Evolutionary conservation across 2,329 filamentous ascomycete species (phyloP).

Genomic region (Cercospora zeae-maydis): DNA sequence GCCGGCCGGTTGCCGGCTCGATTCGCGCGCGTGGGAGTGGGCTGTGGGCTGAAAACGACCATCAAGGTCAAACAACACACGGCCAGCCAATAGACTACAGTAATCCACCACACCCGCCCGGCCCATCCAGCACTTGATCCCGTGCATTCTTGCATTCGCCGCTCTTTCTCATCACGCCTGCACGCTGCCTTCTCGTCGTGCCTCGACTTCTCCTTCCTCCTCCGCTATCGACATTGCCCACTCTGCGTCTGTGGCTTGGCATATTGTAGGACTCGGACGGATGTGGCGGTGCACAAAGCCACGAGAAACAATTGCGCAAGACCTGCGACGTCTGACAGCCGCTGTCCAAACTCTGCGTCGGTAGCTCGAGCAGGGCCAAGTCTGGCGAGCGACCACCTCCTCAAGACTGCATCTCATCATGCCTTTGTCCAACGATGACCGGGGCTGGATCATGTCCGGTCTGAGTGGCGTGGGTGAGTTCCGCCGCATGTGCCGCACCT

Average conservation of each 20-base stretch:
- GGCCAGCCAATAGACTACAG: not conserved
- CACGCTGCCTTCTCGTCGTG: not conserved
- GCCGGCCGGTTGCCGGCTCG: not conserved
- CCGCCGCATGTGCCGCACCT: not conserved
- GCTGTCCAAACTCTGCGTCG: not conserved
- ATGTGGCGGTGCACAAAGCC: conserved; percentile 14
- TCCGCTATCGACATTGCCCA: not conserved
- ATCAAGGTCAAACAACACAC: conserved; percentile 3
- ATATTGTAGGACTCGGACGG: not conserved
- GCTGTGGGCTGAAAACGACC: not conserved
- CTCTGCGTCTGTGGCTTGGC: not conserved
- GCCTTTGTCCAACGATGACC: conserved; percentile 70
- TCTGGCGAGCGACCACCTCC: not conserved
- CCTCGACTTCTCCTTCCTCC: not conserved
- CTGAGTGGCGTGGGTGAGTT: conserved; percentile 70
- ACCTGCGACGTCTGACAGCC: conserved; percentile 1
- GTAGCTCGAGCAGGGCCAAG: not conserved
- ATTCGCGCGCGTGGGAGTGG: not conserved
- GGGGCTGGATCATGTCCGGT: conserved; percentile 87
- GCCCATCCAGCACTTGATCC: not conserved
- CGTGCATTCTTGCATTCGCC: not conserved
- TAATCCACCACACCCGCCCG: not conserved
- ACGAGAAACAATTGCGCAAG: conserved; percentile 13
- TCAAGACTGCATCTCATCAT: conserved; percentile 31
- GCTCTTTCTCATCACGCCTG: not conserved